These are phyloP conservation scores for Annulohypoxylon stygium DNA, from an alignment of 495 filamentous ascomycete species.

Conservation along the genomic window DNA sequence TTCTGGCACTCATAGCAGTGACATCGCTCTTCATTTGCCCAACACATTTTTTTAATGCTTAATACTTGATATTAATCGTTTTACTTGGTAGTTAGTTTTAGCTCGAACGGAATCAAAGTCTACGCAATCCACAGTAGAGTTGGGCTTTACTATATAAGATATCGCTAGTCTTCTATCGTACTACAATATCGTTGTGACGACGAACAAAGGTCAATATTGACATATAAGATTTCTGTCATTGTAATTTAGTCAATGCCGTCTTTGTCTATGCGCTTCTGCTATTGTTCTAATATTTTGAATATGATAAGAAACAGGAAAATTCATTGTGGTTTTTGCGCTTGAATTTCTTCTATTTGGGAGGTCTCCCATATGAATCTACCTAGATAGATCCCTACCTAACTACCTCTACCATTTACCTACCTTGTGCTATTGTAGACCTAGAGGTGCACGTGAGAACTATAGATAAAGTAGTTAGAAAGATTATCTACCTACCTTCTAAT, in stretches of 20 bases:
- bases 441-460: too few relatives aligned
- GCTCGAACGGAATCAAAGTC: not conserved
- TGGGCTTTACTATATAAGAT: not conserved
- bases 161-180: not conserved
- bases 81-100: not conserved
- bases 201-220: not conserved
- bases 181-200: not conserved
- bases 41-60: constrained; percentile 29
- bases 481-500: too few relatives aligned
- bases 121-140: not conserved
- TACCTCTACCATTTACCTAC: too few relatives aligned
- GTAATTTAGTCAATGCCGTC: not conserved
- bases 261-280: not conserved
- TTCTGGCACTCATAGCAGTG: constrained; percentile 42
- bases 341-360: too few relatives aligned
- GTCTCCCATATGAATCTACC: too few relatives aligned
- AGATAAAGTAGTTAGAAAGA: too few relatives aligned
- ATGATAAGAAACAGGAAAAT: not conserved
- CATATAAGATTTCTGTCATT: not conserved
- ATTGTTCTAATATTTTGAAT: not conserved
- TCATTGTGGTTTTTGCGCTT: too few relatives aligned
- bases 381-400: too few relatives aligned
- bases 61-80: not conserved
- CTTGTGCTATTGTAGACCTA: too few relatives aligned
- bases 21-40: not conserved